These are phyloP conservation scores for Tulasnella sp. DNA, from an alignment of 768 basidiomycete species.

Conservation along the genomic window DNA sequence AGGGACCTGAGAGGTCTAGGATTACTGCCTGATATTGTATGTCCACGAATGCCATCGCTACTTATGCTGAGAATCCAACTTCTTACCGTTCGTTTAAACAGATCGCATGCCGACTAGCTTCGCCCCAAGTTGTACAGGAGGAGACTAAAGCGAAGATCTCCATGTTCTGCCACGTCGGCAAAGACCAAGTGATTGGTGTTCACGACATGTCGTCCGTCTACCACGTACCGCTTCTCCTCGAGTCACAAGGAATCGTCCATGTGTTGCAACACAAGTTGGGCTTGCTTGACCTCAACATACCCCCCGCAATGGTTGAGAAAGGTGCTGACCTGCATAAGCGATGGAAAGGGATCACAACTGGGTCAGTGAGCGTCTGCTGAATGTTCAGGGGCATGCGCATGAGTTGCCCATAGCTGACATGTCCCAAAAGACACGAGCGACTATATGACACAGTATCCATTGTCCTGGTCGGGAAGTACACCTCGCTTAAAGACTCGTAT, in stretches of 20 bases:
- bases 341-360: slow-evolving; percentile 76
- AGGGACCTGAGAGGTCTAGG: slow-evolving; percentile 88
- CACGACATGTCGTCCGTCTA: slow-evolving; percentile 96
- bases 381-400: neutral
- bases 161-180: slow-evolving; percentile 95
- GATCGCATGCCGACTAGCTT: slow-evolving; percentile 87
- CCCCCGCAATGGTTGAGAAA: slow-evolving; percentile 43
- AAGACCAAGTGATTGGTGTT: slow-evolving; percentile 79
- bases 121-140: slow-evolving; percentile 66
- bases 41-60: slow-evolving; percentile 22
- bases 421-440: slow-evolving; percentile 66
- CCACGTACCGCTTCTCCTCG: slow-evolving; percentile 86
- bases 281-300: slow-evolving; percentile 45
- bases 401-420: neutral
- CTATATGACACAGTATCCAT: slow-evolving; percentile 82
- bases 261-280: slow-evolving; percentile 78
- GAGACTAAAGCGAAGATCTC: slow-evolving; percentile 92
- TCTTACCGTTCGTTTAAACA: slow-evolving; percentile 24
- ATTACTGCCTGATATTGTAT: slow-evolving; percentile 79
- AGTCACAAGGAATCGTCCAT: slow-evolving; percentile 82
- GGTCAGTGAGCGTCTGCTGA: slow-evolving; percentile 39
- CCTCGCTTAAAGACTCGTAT: slow-evolving; percentile 91
- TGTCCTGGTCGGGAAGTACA: slow-evolving; percentile 95
- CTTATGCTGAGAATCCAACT: neutral
- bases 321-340: slow-evolving; percentile 55